These are phyloP conservation scores for Ambrosiella cleistominuta DNA, from an alignment of 2,329 filamentous ascomycete species.

Conservation along the genomic window DNA sequence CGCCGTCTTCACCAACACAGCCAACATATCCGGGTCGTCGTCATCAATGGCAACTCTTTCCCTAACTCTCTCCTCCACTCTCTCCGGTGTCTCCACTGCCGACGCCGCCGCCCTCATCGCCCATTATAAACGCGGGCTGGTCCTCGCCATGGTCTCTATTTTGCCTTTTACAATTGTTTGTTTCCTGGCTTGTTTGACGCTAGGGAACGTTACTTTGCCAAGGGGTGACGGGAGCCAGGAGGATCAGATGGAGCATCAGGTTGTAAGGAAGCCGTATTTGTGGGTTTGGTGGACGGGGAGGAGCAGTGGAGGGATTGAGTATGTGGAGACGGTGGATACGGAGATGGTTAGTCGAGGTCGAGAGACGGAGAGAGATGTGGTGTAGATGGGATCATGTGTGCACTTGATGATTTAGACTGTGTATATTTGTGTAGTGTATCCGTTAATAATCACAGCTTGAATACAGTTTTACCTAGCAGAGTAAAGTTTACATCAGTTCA, in stretches of 20 bases:
- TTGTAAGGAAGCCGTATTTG: conserved; percentile 3
- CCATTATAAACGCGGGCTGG: not conserved
- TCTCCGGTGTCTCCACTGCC: not conserved
- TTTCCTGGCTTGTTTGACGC: not conserved
- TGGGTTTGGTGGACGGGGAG: not conserved
- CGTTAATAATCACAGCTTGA: too few species aligned
- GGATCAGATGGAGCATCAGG: conserved; percentile 4
- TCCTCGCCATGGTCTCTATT: conserved; percentile 1
- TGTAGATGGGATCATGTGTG: too few species aligned
- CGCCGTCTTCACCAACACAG: conserved; percentile 46
- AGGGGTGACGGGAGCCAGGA: not conserved
- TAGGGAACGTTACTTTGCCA: conserved; percentile 1
- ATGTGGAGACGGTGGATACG: not conserved
- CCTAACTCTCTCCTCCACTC: not conserved
- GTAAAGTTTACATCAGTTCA: too few species aligned
- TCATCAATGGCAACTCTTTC: not conserved
- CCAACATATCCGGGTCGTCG: conserved; percentile 16
- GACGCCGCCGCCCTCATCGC: not conserved
- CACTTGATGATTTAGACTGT: too few species aligned
- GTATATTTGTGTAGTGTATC: too few species aligned
- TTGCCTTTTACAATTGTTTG: conserved; percentile 1
- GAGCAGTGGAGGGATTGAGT: not conserved
- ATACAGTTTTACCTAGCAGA: too few species aligned
- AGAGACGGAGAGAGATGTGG: not conserved
- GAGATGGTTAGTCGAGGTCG: not conserved